phyloP scores from a whole-genome alignment of 345 rosid genomes.

The Camelina sativa region DNA sequence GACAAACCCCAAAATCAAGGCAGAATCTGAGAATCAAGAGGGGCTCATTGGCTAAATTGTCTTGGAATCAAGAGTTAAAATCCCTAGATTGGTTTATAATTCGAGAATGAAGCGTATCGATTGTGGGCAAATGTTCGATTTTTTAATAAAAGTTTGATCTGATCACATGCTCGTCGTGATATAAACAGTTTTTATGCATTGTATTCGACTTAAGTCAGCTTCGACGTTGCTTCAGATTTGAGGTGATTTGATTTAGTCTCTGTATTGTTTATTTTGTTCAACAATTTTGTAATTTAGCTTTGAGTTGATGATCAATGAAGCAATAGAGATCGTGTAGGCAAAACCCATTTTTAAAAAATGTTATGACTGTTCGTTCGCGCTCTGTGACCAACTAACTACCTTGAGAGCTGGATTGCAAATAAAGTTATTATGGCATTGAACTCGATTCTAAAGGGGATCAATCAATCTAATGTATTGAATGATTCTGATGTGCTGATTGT shows the following conservation, averaged over 20 bases:
- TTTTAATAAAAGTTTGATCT: neutral
- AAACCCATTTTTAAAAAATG: neutral
- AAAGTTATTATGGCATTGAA: neutral
- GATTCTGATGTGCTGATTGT: no score
- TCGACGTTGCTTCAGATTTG: neutral
- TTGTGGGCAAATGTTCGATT: slow-evolving; percentile 1
- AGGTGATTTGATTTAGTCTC: slow-evolving; percentile 13
- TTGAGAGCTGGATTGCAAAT: no score
- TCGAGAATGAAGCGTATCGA: slow-evolving; percentile 9
- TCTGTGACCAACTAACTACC: slow-evolving; percentile 32
- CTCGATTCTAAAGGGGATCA: no score
- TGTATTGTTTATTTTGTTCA: neutral
- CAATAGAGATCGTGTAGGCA: slow-evolving; percentile 9
- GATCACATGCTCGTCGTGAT: neutral
- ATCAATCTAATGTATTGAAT: neutral
- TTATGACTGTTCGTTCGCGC: neutral
- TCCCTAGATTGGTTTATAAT: slow-evolving; percentile 23
- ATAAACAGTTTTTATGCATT: neutral
- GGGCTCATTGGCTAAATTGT: neutral
- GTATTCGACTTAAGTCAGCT: slow-evolving; percentile 12
- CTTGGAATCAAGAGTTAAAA: neutral
- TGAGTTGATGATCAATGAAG: slow-evolving; percentile 6
- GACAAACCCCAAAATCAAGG: slow-evolving; percentile 34
- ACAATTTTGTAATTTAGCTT: neutral
- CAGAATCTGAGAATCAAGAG: slow-evolving; percentile 24